Base-by-base conservation (phyloP, 148 eudicot species). In the Fagopyrum tataricum region DNA sequence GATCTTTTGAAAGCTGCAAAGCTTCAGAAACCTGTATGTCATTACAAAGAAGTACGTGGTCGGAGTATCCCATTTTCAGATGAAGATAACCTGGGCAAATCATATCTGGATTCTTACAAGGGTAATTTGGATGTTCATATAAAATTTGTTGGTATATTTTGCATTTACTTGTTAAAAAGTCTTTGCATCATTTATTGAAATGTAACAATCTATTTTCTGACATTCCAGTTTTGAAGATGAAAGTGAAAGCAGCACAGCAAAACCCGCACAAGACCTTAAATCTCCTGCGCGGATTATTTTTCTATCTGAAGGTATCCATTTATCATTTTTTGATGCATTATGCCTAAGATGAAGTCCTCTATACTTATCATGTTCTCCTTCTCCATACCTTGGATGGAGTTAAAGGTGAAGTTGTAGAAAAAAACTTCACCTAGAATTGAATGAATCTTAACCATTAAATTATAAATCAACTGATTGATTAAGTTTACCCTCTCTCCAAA, bases 201-300 rank as follows among this genome's bases (percentile, higher is more conserved):
- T 56, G 43, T 14, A 31, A 37, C 69, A 1, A 31, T 64, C 42
- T 64, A 18, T 64, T n/a, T 1, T 12, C 17, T 64, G 67, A 14
- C 69, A 39, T 64, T 64, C 18, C 69, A 64, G 69, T 5, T 31
- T n/a, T 64, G 44, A 17, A 7, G 5, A 64, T 2, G 43, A 6
- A 37, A 64, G 39, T 64, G 37, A 14, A 37, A 64, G 69, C 69
- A 37, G 43, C 43, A 14, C 7, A 61, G 42, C 69, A 4, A 24
- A 17, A 37, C 69, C 20, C 44, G 6, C 4, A 13, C 14, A 37
- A 37, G 44, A 20, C 26, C n/a, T 64, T 64, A 26, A 7, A 31
- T 14, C 44, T 31, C 69, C 69, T 64, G 44, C 43, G 69, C 13
- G 69, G 44, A 37, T 14, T 64, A 15, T 64, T 64, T 64, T 64